Base-by-base conservation (phyloP, 2,329 filamentous ascomycete genomes). In the Fusarium verrucosum region DNA sequence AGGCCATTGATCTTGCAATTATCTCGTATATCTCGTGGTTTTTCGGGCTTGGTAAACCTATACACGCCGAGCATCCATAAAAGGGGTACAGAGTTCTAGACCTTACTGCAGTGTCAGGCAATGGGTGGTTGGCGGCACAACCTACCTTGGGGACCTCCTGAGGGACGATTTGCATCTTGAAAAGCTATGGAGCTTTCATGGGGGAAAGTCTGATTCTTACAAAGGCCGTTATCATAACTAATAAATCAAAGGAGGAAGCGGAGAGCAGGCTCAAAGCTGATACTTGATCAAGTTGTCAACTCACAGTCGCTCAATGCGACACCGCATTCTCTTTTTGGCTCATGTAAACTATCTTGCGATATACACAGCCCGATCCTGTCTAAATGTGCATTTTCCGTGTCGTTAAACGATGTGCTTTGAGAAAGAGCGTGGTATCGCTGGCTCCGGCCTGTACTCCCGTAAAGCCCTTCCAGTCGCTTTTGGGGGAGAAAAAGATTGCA, bases 161-260 rank as follows among this genome's bases (percentile, higher is more conserved):
- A 13, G 33, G 16, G 11, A 26, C 7, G 28, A 33, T 20, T 32
- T 22, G 10, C 19, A 11, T 22, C 20, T 35, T 23, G n/a, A 20
- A 30, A 30, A 7, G n/a, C 37, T n/a, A 38, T 42, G 17, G 4
- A 11, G 23, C n/a, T 37, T 30, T n/a, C 20, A 9, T 36, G 32
- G 7, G 9, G 14, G 41, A 36, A 35, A 5, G 5, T 10, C 37
- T 17, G 4, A 9, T 14, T 17, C 28, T 14, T 14, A 26, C n/a
- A 22, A 16, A 47, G 13, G 26, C 14, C 9, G 11, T 32, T 11
- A 33, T 35, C 10, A 35, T 47, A 33, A 32, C n/a, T 19, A 58
- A 50, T 65, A 66, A 67, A 65, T 66, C 63, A 64, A 66, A 63
- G 28, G 55, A 65, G 30, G 49, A 44, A 49, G 59, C 58, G 50